Conservation (phyloP, 257 asterid genomes). For the Thymus mandschuricus region DNA sequence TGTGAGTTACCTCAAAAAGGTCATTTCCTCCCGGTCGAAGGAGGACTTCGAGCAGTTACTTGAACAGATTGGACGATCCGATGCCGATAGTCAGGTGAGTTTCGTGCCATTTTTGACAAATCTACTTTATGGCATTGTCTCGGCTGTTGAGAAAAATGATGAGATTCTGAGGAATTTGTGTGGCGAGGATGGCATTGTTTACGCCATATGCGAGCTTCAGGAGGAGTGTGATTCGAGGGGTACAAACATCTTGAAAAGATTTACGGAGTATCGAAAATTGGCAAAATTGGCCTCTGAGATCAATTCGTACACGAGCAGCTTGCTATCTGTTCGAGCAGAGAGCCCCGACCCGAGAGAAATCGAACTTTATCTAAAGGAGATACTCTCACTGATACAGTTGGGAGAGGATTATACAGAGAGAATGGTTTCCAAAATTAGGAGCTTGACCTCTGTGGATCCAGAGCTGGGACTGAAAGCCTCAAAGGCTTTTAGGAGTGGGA, state of each 20-base stretch:
- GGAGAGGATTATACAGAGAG: constrained; percentile 94
- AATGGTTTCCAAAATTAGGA: constrained; percentile 82
- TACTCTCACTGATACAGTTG: constrained; percentile 73
- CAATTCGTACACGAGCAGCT: constrained; percentile 77
- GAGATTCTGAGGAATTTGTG: constrained; percentile 77
- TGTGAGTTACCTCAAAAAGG: constrained; percentile 68
- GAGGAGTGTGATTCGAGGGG: constrained; percentile 96
- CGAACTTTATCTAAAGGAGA: constrained; percentile 89
- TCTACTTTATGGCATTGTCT: constrained; percentile 80
- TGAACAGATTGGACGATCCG: constrained; percentile 56
- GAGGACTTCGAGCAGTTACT: constrained; percentile 77
- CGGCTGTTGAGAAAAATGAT: constrained; percentile 86
- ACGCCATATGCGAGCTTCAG: constrained; percentile 89
- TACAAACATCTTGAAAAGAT: constrained; percentile 70
- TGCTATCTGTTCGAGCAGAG: constrained; percentile 67
- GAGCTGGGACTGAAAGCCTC: constrained; percentile 85
- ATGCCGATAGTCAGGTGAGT: constrained; percentile 46
- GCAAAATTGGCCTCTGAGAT: constrained; percentile 78
- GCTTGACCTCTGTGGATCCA: constrained; percentile 81
- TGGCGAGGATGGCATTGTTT: constrained; percentile 94
- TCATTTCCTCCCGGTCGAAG: constrained; percentile 68
- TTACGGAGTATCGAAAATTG: constrained; percentile 74
- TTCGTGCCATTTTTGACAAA: constrained; percentile 77
- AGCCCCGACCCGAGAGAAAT: constrained; percentile 95
- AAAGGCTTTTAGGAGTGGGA: constrained; percentile 95